Base-by-base conservation (phyloP, 148 eudicot genomes). In the Hydrangea macrophylla region DNA sequence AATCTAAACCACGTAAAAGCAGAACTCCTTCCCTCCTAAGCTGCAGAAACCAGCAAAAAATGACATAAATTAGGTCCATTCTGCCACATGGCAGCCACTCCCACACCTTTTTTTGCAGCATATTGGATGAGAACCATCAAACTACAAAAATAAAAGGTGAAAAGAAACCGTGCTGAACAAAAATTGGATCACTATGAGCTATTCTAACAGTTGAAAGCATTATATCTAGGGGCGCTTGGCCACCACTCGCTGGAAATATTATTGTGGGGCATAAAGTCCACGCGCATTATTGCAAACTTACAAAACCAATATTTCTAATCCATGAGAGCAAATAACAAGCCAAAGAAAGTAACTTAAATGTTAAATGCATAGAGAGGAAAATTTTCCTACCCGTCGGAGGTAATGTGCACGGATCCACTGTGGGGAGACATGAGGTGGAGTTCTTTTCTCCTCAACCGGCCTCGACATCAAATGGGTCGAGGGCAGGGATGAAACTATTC, bases 381-480 rank as follows among this genome's bases (percentile, higher is more conserved):
- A n/a, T 20, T 24, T 68, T 51, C 63, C 67, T 88, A 94, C 99
- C 80, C 72, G 44, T 67, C 76, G 69, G 61, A 40, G 83, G 68
- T 87, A 94, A 59, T 80, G 89, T 1, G 92, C 78, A 2, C 96
- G 97, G 62, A 94, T 80, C 96, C 96, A 94, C 48, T 81, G 80
- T 23, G 99, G 96, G 5, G 89, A 74, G 36, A 82, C 91, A 71
- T 91, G 83, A 63, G 83, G 71, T 0, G 97, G 99, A 61, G 87
- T 87, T 58, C 70, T 79, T 63, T 84, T 85, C 75, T 89, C 99
- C 70, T 85, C 96, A 9, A 76, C 76, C 0, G 89, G 97, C 78
- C 92, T 83, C 2, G 87, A 84, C 90, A 92, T 87, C 81, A 95
- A 67, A 72, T 86, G 88, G 17, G 97, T 95, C 0, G 97, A 95